Evolutionary conservation across 2,329 filamentous ascomycete genomes (phyloP), one percentile per base, ranked within the genome.

Genomic region (Ascocoryne sarcoides): DNA sequence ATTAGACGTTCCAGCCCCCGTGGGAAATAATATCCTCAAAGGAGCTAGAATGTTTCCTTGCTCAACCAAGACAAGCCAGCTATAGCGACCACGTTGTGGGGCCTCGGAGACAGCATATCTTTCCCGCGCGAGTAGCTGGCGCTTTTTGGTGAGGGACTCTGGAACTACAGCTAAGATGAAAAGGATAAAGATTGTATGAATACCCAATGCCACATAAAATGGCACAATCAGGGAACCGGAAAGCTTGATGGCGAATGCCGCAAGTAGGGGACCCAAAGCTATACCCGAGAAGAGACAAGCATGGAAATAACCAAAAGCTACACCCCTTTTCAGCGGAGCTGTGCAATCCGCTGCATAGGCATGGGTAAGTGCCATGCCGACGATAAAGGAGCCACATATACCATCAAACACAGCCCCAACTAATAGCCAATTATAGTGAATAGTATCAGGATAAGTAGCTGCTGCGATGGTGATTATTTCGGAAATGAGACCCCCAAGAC

Each of bases 321-420:
- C 83, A 44, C 82, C 84, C 15, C 92, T 79, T 55, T 76, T 77
- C 20, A 84, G 82, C 0, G 88, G 84, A 3, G 83, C 69, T 0
- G 88, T 90, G 62, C 87, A 95, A 61, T 98, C 92, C 30, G 86
- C 81, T 10, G 84, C 82, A 61, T 96, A 98, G 0, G 90, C 87
- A 60, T 93, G 82, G 16, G 78, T 80, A 15, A 82, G 67, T 33
- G 82, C 79, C 67, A 83, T 83, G 19, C 82, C 82, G 1, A 86
- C 77, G 1, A 88, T 94, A 59, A 95, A 95, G 1, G 89, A 95
- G 5, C 92, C 92, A 8, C 79, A 79, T 4, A 95, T 57, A 4
- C 92, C 92, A 57, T 98, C 92, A 33, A 89, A 69, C 8, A 84
- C 68, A 26, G 80, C 76, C 8, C 86, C 86, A 1, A 90, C 60